Evolutionary conservation across 352 stramenopile genomes (phyloP).

Genomic region (Lagenidium sp.): DNA sequence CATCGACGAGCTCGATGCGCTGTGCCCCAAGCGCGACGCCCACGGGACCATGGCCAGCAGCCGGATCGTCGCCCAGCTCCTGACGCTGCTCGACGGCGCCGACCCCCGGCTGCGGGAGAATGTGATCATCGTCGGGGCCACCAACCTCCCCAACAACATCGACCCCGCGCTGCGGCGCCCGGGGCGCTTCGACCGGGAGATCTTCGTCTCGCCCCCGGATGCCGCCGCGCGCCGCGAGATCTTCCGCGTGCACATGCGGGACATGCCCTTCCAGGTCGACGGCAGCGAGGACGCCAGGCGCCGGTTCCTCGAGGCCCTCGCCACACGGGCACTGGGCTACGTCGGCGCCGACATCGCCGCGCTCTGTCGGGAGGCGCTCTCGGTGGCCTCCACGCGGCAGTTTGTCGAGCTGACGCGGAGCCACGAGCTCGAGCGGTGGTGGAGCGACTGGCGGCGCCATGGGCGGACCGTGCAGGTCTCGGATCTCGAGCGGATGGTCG

Average conservation of each 20-base stretch:
- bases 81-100: slow-evolving; percentile 93
- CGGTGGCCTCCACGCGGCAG: slow-evolving; percentile 50
- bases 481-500: slow-evolving; percentile 30
- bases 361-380: slow-evolving; percentile 63
- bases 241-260: slow-evolving; percentile 44
- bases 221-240: slow-evolving; percentile 36
- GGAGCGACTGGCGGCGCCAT: slow-evolving; percentile 41
- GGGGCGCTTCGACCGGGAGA: slow-evolving; percentile 74
- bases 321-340: slow-evolving; percentile 51
- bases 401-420: slow-evolving; percentile 45
- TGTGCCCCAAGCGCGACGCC: slow-evolving; percentile 89
- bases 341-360: slow-evolving; percentile 77
- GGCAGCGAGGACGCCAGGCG: slow-evolving; percentile 5
- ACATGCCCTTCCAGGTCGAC: slow-evolving; percentile 23
- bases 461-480: slow-evolving; percentile 26
- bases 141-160: slow-evolving; percentile 93
- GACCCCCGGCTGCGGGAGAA: slow-evolving; percentile 63
- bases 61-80: slow-evolving; percentile 90
- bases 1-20: slow-evolving; percentile 95
- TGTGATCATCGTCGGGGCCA: slow-evolving; percentile 92
- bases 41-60: slow-evolving; percentile 36
- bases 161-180: slow-evolving; percentile 63
- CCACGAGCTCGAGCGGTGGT: slow-evolving; percentile 46
- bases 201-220: slow-evolving; percentile 49
- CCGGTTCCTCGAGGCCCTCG: slow-evolving; percentile 28